Conservation (phyloP, 768 basidiomycete genomes). For the Suillus ampliporus region DNA sequence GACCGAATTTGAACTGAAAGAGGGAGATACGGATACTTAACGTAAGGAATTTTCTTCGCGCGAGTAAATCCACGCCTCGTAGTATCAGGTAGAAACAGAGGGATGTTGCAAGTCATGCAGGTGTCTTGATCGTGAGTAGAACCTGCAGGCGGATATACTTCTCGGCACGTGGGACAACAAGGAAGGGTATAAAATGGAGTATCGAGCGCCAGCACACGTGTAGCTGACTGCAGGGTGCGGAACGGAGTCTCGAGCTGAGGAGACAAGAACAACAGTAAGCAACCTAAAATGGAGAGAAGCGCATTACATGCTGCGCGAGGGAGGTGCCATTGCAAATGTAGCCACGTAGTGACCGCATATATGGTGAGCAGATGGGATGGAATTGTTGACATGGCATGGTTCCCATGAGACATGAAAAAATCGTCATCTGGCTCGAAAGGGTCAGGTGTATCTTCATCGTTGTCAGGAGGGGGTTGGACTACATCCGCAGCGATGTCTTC, state of each 20-base stretch:
- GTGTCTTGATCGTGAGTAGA: slow-evolving; percentile 16
- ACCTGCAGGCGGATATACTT: background rate
- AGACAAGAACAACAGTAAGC: slow-evolving; percentile 18
- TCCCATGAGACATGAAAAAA: slow-evolving; percentile 12
- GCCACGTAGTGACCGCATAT: slow-evolving; percentile 32
- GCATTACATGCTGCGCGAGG: slow-evolving; percentile 32
- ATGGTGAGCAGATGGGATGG: slow-evolving; percentile 23
- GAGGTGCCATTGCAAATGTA: slow-evolving; percentile 33
- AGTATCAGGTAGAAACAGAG: slow-evolving; percentile 39
- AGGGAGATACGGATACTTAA: slow-evolving; percentile 15
- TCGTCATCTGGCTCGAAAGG: background rate
- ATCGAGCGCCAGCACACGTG: slow-evolving; percentile 20
- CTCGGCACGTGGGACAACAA: background rate
- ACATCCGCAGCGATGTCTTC: background rate
- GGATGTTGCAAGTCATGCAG: slow-evolving; percentile 42
- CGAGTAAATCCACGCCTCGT: background rate
- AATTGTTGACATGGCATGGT: background rate
- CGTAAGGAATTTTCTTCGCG: background rate
- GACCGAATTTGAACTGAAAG: slow-evolving; percentile 9
- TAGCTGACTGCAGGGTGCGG: slow-evolving; percentile 24
- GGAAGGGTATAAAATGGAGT: slow-evolving; percentile 15
- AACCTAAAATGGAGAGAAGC: slow-evolving; percentile 16
- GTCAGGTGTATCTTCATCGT: slow-evolving; percentile 6
- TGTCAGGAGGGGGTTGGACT: background rate
- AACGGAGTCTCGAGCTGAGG: slow-evolving; percentile 17